Percentiles rank a stretch among this genome's conserved stretches.
phyloP scores from a whole-genome alignment of 768 basidiomycete genomes.

The Flagelloscypha sp. region DNA sequence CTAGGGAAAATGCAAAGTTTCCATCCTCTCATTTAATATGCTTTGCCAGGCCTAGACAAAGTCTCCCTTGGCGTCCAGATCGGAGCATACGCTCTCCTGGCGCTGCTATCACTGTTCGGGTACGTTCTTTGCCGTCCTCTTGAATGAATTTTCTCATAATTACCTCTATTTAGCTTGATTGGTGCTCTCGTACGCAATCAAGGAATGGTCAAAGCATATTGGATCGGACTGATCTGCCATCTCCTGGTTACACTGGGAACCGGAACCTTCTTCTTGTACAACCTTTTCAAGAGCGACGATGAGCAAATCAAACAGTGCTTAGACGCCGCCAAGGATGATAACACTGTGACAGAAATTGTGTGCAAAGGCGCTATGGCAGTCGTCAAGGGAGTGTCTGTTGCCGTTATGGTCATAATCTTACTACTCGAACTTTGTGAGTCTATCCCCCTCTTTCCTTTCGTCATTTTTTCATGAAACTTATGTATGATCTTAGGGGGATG shows the following conservation, averaged over 20 bases:
- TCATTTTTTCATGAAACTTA: constrained; percentile 2
- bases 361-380: constrained; percentile 33
- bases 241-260: constrained; percentile 36
- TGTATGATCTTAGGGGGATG: constrained; percentile 29
- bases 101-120: constrained; percentile 38
- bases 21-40: constrained; percentile 1
- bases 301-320: constrained; percentile 31
- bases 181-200: constrained; percentile 35
- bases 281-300: constrained; percentile 32
- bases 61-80: constrained; percentile 33
- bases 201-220: constrained; percentile 33
- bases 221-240: constrained; percentile 32
- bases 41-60: constrained; percentile 17
- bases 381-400: constrained; percentile 34
- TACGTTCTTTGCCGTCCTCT: constrained; percentile 14
- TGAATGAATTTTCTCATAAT: background rate
- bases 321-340: constrained; percentile 21
- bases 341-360: constrained; percentile 18
- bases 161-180: constrained; percentile 23
- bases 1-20: background rate
- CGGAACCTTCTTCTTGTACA: constrained; percentile 36
- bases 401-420: constrained; percentile 36
- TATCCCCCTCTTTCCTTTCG: constrained; percentile 1
- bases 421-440: constrained; percentile 40
- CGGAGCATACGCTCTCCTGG: constrained; percentile 31